phyloP scores from a whole-genome alignment of 1,284 basidiomycete genomes.

The Pulveroboletus ridleyi region DNA sequence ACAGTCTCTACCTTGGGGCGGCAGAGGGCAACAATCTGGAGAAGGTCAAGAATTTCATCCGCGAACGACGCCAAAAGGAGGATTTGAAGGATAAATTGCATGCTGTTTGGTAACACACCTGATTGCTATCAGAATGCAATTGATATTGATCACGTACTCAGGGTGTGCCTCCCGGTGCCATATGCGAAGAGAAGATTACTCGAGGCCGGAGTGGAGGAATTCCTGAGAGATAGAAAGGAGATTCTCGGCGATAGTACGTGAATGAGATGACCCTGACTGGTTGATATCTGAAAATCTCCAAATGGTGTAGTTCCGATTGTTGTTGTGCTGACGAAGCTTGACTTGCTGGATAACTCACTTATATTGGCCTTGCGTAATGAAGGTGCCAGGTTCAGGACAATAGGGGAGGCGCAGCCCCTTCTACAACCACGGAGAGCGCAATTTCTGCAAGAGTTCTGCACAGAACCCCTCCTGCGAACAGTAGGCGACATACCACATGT shows the following conservation, averaged over 20 bases:
- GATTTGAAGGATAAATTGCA: constrained; percentile 2
- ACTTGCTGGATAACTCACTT: not conserved
- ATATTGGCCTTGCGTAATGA: not conserved
- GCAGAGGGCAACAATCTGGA: not conserved
- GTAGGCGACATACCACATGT: not conserved
- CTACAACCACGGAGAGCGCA: not conserved
- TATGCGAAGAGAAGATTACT: not conserved
- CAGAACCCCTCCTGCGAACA: not conserved
- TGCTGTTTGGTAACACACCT: constrained; percentile 2
- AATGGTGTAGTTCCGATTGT: not conserved
- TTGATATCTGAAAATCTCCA: not conserved
- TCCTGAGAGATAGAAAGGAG: not conserved
- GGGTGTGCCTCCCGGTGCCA: not conserved
- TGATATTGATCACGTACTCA: not conserved
- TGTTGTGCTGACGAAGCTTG: not conserved
- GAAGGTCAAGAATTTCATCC: not conserved
- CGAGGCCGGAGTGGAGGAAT: not conserved
- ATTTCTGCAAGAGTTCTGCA: not conserved
- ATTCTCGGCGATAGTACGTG: not conserved
- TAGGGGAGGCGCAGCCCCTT: not conserved
- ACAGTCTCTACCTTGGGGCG: constrained; percentile 1
- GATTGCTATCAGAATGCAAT: not conserved
- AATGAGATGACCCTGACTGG: not conserved
- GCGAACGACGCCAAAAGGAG: not conserved
- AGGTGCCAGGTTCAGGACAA: not conserved